Base-by-base conservation (phyloP, 352 stramenopile genomes). In the Discostella stelligera region DNA sequence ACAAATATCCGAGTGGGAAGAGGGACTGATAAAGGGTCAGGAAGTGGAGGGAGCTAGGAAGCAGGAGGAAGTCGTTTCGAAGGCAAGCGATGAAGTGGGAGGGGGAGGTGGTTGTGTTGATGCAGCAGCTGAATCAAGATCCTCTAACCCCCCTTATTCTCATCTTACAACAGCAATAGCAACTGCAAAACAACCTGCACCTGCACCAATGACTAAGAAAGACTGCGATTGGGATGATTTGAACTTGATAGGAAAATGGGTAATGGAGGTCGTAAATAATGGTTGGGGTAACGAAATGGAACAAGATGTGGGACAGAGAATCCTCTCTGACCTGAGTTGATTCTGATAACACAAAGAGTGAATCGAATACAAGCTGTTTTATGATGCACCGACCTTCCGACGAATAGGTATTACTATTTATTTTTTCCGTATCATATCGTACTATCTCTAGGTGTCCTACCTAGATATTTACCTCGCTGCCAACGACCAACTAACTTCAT, bases 201-300 rank as follows among this genome's bases (percentile, higher is more conserved):
- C n/a, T n/a, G n/a, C n/a, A n/a, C 2, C 20, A 11, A 55, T 8
- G 48, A 10, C 37, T 0, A 55, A 25, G 14, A 61, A 59, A 13
- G 56, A 70, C 21, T 78, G 70, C 46, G 14, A 32, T 50, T 52
- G 70, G 59, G 56, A 79, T 44, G 71, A 79, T 61, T 60, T 79
- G 9, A 92, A 92, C 64, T 56, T 92, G 11, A 71, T 92, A 39
- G 86, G 86, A 27, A 77, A 83, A 30, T 90, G 84, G 86, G 79
- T 83, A 9, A 74, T 85, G 58, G 77, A 92, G 60, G 72, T 55
- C 0, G 59, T 79, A 0, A 66, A 44, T 44, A 44, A 10, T 44
- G 13, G 37, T 44, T 44, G 7, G 37, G 37, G 11, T 14, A 44
- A 8, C 7, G 37, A 44, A 44, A 10, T 10, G 11, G 37, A 44